Conservation (phyloP, 2,329 filamentous ascomycete genomes). For the Stachybotrys chlorohalonatus region DNA sequence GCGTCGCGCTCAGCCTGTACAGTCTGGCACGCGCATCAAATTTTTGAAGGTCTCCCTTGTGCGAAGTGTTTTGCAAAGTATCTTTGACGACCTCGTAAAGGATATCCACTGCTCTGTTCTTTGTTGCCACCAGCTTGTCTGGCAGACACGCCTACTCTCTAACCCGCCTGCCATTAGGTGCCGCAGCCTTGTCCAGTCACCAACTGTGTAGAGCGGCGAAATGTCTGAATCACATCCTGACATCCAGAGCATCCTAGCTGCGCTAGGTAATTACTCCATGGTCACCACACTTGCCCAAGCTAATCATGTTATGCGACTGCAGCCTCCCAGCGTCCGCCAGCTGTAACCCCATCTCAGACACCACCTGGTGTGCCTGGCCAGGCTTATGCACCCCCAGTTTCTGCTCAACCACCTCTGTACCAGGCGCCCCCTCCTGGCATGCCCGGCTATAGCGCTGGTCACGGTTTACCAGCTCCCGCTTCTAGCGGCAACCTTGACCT, state of each 20-base stretch:
- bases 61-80: too few relatives aligned
- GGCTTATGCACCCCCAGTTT: constrained; percentile 28
- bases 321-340: constrained; percentile 36
- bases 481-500: constrained; percentile 71
- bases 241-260: constrained; percentile 39
- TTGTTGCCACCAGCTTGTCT: too few relatives aligned
- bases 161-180: constrained; percentile 1
- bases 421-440: constrained; percentile 27
- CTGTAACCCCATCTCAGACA: constrained; percentile 31
- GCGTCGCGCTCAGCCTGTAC: too few relatives aligned
- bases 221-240: constrained; percentile 31
- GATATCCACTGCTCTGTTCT: too few relatives aligned
- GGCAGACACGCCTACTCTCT: background rate
- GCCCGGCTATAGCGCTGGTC: constrained; percentile 29
- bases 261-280: constrained; percentile 30
- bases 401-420: constrained; percentile 22
- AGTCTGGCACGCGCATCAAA: too few relatives aligned
- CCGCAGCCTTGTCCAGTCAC: background rate
- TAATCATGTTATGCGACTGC: constrained; percentile 6
- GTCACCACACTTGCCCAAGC: background rate
- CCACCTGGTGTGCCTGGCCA: constrained; percentile 26
- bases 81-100: too few relatives aligned
- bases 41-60: too few relatives aligned
- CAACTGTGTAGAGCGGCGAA: background rate
- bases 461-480: constrained; percentile 56